A percentile compares a stretch with the other conserved stretches of the same genome.
These are phyloP conservation scores for Actinomortierella ambigua DNA, from an alignment of 371 early-diverging fungal species.

Conservation along the genomic window DNA sequence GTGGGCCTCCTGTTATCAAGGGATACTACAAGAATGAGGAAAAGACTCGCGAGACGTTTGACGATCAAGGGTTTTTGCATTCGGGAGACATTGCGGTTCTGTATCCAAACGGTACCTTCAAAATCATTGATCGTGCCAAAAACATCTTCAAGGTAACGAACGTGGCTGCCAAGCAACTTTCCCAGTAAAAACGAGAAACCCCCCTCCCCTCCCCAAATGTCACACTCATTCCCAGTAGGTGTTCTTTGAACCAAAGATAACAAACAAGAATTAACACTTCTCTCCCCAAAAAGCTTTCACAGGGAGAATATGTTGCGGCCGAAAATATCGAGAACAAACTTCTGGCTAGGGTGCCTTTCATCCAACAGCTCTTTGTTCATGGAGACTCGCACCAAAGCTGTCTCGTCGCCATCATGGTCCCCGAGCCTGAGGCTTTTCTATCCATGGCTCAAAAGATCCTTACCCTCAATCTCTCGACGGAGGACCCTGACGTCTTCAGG, in stretches of 20 bases:
- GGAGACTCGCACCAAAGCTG: constrained; percentile 84
- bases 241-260: too few relatives aligned
- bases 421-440: constrained; percentile 67
- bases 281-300: constrained; percentile 48
- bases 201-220: too few relatives aligned
- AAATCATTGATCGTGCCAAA: constrained; percentile 96
- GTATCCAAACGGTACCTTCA: constrained; percentile 57
- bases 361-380: constrained; percentile 74
- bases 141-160: constrained; percentile 98
- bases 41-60: constrained; percentile 81
- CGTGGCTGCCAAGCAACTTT: too few relatives aligned
- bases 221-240: too few relatives aligned
- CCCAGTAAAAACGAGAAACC: too few relatives aligned
- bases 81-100: constrained; percentile 91
- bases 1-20: constrained; percentile 81
- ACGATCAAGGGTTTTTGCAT: constrained; percentile 90
- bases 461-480: constrained; percentile 18
- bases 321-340: constrained; percentile 74
- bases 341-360: constrained; percentile 31
- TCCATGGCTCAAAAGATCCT: constrained; percentile 49
- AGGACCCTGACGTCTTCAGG: constrained; percentile 33
- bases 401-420: constrained; percentile 87
- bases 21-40: constrained; percentile 88
- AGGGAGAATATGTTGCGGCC: constrained; percentile 98
- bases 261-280: too few relatives aligned